These are phyloP conservation scores for Lentinula sp. DNA, from an alignment of 768 basidiomycete genomes.

Conservation along the genomic window DNA sequence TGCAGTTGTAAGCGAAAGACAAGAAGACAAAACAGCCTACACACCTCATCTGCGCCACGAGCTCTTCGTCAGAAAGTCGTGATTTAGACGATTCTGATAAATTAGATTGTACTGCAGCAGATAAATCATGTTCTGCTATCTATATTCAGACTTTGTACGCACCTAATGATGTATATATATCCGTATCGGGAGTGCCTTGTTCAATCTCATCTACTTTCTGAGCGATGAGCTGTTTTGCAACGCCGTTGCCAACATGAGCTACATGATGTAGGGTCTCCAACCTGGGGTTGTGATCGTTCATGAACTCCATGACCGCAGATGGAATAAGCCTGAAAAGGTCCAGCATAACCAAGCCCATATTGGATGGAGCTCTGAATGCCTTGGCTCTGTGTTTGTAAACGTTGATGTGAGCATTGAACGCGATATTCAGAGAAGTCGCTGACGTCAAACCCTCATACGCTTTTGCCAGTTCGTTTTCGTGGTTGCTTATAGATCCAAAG, in stretches of 20 bases:
- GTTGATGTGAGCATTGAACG: not conserved
- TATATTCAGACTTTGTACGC: not conserved
- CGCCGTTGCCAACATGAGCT: not conserved
- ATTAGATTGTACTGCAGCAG: constrained; percentile 11
- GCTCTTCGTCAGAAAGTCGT: constrained; percentile 17
- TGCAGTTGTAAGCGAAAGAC: not conserved
- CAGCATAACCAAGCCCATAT: not conserved
- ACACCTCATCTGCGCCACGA: constrained; percentile 19
- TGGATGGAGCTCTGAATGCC: constrained; percentile 14
- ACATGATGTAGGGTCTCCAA: not conserved
- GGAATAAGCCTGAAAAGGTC: constrained; percentile 8
- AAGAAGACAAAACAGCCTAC: not conserved
- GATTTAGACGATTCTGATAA: constrained; percentile 8
- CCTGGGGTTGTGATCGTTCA: constrained; percentile 7
- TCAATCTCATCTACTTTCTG: not conserved
- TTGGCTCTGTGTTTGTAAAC: not conserved
- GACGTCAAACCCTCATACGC: constrained; percentile 32
- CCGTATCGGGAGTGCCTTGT: constrained; percentile 10
- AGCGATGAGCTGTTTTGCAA: constrained; percentile 2
- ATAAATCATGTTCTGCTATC: not conserved
- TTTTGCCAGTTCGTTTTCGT: constrained; percentile 27
- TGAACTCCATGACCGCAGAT: constrained; percentile 13
- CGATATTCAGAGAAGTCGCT: too few relatives aligned
- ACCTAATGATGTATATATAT: constrained; percentile 31
- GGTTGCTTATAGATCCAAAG: constrained; percentile 33